Conservation (phyloP, 2,329 filamentous ascomycete genomes). For the Diaporthe citrichinensis region DNA sequence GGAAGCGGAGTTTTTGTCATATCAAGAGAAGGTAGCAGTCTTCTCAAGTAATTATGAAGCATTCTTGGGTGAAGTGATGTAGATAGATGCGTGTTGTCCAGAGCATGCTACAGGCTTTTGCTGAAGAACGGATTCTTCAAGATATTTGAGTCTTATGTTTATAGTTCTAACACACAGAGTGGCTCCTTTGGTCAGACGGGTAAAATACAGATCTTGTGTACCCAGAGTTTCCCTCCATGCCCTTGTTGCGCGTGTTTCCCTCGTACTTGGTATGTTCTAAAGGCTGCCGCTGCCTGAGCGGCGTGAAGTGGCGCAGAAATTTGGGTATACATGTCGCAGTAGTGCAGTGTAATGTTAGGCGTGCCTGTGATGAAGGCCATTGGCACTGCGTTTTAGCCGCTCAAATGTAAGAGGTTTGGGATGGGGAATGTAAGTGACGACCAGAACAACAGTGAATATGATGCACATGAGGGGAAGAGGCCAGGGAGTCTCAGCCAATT, state of each 20-base stretch:
- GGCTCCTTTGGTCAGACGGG: no score
- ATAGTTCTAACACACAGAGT: neutral
- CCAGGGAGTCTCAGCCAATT: slow-evolving; percentile 44
- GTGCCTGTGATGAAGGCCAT: neutral
- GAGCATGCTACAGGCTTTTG: no score
- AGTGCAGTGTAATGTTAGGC: neutral
- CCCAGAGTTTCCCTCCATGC: no score
- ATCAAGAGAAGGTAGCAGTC: neutral
- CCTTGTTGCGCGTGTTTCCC: neutral
- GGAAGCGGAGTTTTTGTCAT: neutral
- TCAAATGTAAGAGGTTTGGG: slow-evolving; percentile 24
- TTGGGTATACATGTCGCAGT: neutral
- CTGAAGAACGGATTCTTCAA: no score
- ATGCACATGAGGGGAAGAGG: slow-evolving; percentile 48
- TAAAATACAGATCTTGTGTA: neutral
- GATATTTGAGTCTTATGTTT: neutral
- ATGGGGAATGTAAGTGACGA: slow-evolving; percentile 43
- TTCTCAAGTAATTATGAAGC: neutral
- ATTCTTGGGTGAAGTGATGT: neutral
- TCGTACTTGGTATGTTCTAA: neutral
- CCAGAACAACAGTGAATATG: slow-evolving; percentile 45
- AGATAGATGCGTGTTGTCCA: neutral
- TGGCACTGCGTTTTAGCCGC: neutral
- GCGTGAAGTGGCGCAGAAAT: neutral
- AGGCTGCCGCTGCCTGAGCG: neutral